Base-by-base conservation (phyloP, 2,329 filamentous ascomycete genomes). In the Sarocladiaceae sp. region DNA sequence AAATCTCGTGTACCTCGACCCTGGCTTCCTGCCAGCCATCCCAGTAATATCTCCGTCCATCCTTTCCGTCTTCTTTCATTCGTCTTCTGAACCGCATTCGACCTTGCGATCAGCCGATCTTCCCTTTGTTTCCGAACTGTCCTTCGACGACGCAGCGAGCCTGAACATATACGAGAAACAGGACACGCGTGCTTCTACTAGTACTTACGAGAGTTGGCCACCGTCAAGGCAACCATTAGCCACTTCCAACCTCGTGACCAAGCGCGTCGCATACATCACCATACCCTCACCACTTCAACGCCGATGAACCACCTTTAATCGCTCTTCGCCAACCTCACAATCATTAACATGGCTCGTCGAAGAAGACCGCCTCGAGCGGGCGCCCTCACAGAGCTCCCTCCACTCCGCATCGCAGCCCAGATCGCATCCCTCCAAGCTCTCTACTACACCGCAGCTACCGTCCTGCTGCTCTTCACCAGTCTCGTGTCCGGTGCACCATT, bases 331-430 rank as follows among this genome's bases (percentile, higher is more conserved):
- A 42, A n/a, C 12, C 29, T 17, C n/a, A 31, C 15, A 28, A 25
- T 4, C 51, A 40, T 28, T 42, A 33, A 18, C n/a, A 80, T 83
- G 80, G 66, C 79, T 37, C 77, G 80, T 54, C 72, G 80, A 54
- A 74, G 79, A 55, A 76, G 77, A 60, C 79, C 80, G 51, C 80
- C 79, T 50, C 78, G 81, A 61, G 70, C 80, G 44, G 81, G 82
- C 67, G 80, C 81, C 58, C 74, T 83, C 36, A 70, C 78, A 51
- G 81, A 84, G 59, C 75, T 84, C n/a, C 80, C 77, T 11, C 82
- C 82, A 10, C 71, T 83, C 56, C 78, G 76, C 57, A 81, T 84
- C 63, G 74, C 82, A 46, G 67, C 71, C 54, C 82, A 85, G 66
- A 84, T 85, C 61, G 72, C 75, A 37, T 70, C 72, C 12, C 66